Base-by-base conservation (phyloP, 345 rosid genomes). In the Combretum micranthum region DNA sequence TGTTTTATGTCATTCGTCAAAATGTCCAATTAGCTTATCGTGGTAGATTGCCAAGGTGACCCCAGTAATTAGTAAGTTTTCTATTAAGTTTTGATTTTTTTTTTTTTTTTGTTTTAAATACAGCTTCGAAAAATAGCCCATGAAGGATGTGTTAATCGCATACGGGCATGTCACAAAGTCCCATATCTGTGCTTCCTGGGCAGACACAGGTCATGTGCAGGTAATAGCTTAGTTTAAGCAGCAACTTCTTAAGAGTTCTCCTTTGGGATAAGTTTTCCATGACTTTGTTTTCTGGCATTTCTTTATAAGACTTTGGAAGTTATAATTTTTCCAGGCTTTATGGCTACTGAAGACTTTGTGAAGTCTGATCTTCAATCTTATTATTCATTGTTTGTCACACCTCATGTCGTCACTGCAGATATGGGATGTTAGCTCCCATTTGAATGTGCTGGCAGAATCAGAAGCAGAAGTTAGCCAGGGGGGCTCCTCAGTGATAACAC, bases 121-220 rank as follows among this genome's bases (percentile, higher is more conserved):
- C 84, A 94, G 95, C 65, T 85, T 68, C 79, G 81, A 17, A 87
- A 80, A 74, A 81, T 87, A 55, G 78, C 95, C 59, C 99, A 85
- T 66, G 82, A 83, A 63, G 95, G 99, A 50, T 83, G 79, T 71
- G 79, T 94, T 54, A 90, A 94, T 73, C 96, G 97, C 32, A 82
- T 94, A 5, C 89, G 95, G 60, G 81, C 97, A 90, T 90, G 99
- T 49, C 80, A 25, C 96, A 94, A 68, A 85, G 70, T 58, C 85
- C 56, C 92, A 90, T 58, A 84, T 94, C 47, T 87, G 92, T 59
- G 97, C 92, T 56, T 82, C 99, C 64, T 90, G 96, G 96, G 87
- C 86, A 21, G 99, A 90, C 69, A 76, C 90, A 37, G 86, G 95
- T 57, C 88, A 80, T 65, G 95, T 94, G 60, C 97, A 87, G 88